Base-by-base conservation (phyloP, 2,329 filamentous ascomycete species). In the Cordyceps fumosorosea region DNA sequence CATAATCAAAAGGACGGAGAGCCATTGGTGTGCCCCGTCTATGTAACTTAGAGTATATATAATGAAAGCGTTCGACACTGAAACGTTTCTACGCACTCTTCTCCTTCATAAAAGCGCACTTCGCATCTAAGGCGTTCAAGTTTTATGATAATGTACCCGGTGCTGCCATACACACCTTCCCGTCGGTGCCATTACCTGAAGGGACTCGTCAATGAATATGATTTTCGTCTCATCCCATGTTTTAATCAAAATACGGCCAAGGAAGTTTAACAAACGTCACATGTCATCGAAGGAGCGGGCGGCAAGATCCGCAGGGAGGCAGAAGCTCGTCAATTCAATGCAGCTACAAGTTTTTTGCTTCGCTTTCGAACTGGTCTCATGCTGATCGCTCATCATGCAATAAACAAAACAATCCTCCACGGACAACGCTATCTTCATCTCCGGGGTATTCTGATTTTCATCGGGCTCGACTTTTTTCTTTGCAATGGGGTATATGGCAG, bases 401-500 rank as follows among this genome's bases (percentile, higher is more conserved):
- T 56, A 50, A 55, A 29, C n/a, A 61, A 56, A 55, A 61, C 40
- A 55, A 42, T 20, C 26, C 52, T 61, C 52, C 59, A 20, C 44
- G n/a, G 20, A 55, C 37, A 57, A 54, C 60, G 57, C 55, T 54
- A 40, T 40, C 50, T 58, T 56, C 53, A 62, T 58, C 60, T 55
- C 20, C 24, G 48, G 60, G 60, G 60, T 62, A 62, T 62, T 58
- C 44, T 62, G 37, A 56, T 62, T 58, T 62, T 58, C 55, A 54
- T 58, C 53, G 54, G 37, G 42, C 60, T 57, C 24, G 45, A 37
- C 47, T 34, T 54, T 62, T 62, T 62, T 58, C 40, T 53, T 48
- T 62, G 60, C 60, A 58, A 62, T 54, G 57, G 63, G 63, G 63
- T 64, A 64, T 64, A 64, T 52, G 56, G 55, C 60, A 45, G 48